Evolutionary conservation across 495 filamentous ascomycete genomes (phyloP), one percentile per base, ranked within the genome.

Genomic region (Oidiodendron maius): DNA sequence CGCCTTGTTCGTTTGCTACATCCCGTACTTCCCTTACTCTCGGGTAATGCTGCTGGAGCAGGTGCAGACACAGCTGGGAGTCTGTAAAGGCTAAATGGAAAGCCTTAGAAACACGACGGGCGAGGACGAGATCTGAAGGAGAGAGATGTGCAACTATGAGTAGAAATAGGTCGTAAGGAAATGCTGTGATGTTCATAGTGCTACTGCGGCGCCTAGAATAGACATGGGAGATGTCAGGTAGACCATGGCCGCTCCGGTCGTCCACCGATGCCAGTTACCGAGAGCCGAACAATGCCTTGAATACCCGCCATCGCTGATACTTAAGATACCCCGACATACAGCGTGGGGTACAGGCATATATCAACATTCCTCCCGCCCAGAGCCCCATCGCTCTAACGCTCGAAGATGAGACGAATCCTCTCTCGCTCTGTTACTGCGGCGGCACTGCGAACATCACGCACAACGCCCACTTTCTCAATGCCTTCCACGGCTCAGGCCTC

Each of bases 1-100:
- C 24, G 34, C 40, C 49, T 0, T 42, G 54, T 5, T 48, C 53
- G 1, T 56, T n/a, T 5, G 51, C 23, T 63, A 56, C 17, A 61
- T 61, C 6, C 71, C 68, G 51, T 4, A 78, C 63, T 59, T 84
- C 82, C 46, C 69, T 66, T 28, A 72, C 79, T 39, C 65, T 64
- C 10, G 78, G 71, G 43, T 79, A 82, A 42, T 72, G 72, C 56
- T 64, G 65, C 34, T 68, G 68, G 56, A 82, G 52, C 15, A 79
- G 58, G 9, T 66, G 67, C 37, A 69, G 63, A 21, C 74, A 68
- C 37, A 69, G 60, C 34, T 59, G 58, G 9, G 70, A 61, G 52
- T 71, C 69, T 41, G 69, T 66, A 52, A 86, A 83, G 11, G 74
- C 72, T 26, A 63, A 57, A 34, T 71, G 59, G 78, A 81, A 86